Evolutionary conservation across 257 asterid species (phyloP).

Genomic region (Voacanga thouarsii): DNA sequence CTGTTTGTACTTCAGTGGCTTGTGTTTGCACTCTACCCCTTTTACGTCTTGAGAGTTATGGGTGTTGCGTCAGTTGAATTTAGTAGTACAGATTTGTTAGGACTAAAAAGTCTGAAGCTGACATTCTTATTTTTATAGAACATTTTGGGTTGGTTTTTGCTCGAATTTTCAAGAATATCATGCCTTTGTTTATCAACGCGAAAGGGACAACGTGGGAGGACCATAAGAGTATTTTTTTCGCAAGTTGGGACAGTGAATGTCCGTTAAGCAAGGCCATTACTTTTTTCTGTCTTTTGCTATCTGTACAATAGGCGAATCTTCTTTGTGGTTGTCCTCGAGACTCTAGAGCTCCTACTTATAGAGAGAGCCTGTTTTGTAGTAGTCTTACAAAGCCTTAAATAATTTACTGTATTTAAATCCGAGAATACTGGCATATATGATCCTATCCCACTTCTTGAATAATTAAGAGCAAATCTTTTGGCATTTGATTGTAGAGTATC

Average conservation of each 20-base stretch:
- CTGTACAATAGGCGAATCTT: constrained; percentile 51
- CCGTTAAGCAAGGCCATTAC: constrained; percentile 50
- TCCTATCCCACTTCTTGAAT: constrained; percentile 1
- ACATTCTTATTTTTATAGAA: constrained; percentile 20
- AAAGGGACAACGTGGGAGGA: constrained; percentile 46
- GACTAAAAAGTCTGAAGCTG: constrained; percentile 24
- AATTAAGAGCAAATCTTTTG: constrained; percentile 9
- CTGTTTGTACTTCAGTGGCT: constrained; percentile 11
- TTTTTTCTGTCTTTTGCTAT: constrained; percentile 51
- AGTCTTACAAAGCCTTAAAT: constrained; percentile 5
- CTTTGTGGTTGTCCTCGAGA: constrained; percentile 34
- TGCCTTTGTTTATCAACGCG: constrained; percentile 26
- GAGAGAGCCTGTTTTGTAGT: constrained; percentile 17
- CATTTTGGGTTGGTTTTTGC: constrained; percentile 17
- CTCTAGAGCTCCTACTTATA: constrained; percentile 26
- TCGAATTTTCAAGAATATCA: constrained; percentile 36
- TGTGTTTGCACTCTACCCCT: constrained; percentile 18
- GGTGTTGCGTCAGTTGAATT: constrained; percentile 8
- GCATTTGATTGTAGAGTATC: constrained; percentile 24
- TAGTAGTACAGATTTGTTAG: constrained; percentile 17
- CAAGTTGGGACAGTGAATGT: constrained; percentile 66
- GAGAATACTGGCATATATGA: constrained; percentile 21
- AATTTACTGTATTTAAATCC: constrained; percentile 26
- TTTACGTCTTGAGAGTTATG: constrained; percentile 7
- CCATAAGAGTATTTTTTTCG: constrained; percentile 31